These are phyloP conservation scores for Colletotrichum horii DNA, from an alignment of 2,329 filamentous ascomycete genomes.

Conservation along the genomic window DNA sequence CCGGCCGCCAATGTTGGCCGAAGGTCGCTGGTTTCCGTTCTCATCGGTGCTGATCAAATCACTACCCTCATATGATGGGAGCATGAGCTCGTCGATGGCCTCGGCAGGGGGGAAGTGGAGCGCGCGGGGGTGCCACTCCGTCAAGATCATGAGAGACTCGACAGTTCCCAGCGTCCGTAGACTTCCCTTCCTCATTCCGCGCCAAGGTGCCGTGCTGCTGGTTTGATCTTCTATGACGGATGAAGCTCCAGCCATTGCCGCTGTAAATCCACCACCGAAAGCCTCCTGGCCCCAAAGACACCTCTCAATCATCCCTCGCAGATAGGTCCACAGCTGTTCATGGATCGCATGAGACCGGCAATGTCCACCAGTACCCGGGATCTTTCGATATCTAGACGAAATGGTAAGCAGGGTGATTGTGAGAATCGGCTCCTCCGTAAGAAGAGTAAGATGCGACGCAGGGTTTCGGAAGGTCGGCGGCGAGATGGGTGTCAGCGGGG, in stretches of 20 bases:
- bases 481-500: slow-evolving; percentile 91
- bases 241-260: slow-evolving; percentile 13
- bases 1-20: slow-evolving; percentile 75
- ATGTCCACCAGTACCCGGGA: slow-evolving; percentile 79
- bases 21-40: slow-evolving; percentile 45
- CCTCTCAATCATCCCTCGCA: slow-evolving; percentile 93
- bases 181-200: slow-evolving; percentile 76
- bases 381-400: slow-evolving; percentile 82
- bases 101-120: slow-evolving; percentile 91
- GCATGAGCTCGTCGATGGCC: slow-evolving; percentile 70
- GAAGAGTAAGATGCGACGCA: slow-evolving; percentile 77
- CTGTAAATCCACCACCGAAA: slow-evolving; percentile 81
- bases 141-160: slow-evolving; percentile 91
- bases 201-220: slow-evolving; percentile 73
- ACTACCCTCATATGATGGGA: slow-evolving; percentile 61
- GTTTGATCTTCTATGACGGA: slow-evolving; percentile 54
- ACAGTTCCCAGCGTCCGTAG: slow-evolving; percentile 91
- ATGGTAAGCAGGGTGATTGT: slow-evolving; percentile 92
- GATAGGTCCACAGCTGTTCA: slow-evolving; percentile 92
- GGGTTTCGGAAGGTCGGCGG: slow-evolving; percentile 88
- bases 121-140: slow-evolving; percentile 95
- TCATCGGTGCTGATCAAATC: slow-evolving; percentile 47
- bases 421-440: slow-evolving; percentile 91
- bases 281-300: slow-evolving; percentile 96
- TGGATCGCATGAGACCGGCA: slow-evolving; percentile 92